These are phyloP conservation scores for Beauveria brongniartii DNA, from an alignment of 2,329 filamentous ascomycete species.

Conservation along the genomic window DNA sequence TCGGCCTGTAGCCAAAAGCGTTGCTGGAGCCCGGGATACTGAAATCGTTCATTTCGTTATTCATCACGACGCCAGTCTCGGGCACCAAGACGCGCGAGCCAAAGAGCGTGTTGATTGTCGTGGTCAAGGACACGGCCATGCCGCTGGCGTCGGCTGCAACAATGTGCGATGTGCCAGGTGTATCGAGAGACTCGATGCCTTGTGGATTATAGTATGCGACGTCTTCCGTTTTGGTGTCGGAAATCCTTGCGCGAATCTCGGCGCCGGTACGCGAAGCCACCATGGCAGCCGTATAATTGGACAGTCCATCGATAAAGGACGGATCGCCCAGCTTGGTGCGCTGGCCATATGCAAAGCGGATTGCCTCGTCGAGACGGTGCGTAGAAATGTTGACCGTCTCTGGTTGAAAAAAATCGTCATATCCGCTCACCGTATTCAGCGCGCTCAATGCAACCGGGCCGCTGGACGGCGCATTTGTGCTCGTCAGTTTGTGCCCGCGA, in stretches of 20 bases:
- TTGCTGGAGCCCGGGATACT: constrained; percentile 65
- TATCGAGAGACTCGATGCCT: constrained; percentile 42
- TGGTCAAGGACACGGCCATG: constrained; percentile 67
- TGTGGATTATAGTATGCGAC: constrained; percentile 36
- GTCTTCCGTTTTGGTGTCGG: constrained; percentile 29
- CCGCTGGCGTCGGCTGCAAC: constrained; percentile 62
- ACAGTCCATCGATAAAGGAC: constrained; percentile 52
- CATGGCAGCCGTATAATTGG: constrained; percentile 53
- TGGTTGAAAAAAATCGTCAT: constrained; percentile 52
- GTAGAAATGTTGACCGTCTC: constrained; percentile 52
- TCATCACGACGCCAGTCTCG: constrained; percentile 73
- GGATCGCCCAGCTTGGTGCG: constrained; percentile 71
- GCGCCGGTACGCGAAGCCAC: constrained; percentile 56
- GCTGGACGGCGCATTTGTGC: constrained; percentile 62
- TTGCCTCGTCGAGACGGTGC: constrained; percentile 75
- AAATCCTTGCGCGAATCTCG: constrained; percentile 39
- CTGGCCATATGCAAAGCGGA: constrained; percentile 73
- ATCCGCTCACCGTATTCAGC: constrained; percentile 68
- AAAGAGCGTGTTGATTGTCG: constrained; percentile 74
- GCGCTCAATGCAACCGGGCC: constrained; percentile 65
- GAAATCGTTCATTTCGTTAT: constrained; percentile 62
- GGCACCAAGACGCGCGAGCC: constrained; percentile 69
- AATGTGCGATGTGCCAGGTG: constrained; percentile 61
- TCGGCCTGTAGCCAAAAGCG: constrained; percentile 69
- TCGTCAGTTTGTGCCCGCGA: constrained; percentile 61